Evolutionary conservation across 768 basidiomycete genomes (phyloP).

Genomic region (Ramaria sp.): DNA sequence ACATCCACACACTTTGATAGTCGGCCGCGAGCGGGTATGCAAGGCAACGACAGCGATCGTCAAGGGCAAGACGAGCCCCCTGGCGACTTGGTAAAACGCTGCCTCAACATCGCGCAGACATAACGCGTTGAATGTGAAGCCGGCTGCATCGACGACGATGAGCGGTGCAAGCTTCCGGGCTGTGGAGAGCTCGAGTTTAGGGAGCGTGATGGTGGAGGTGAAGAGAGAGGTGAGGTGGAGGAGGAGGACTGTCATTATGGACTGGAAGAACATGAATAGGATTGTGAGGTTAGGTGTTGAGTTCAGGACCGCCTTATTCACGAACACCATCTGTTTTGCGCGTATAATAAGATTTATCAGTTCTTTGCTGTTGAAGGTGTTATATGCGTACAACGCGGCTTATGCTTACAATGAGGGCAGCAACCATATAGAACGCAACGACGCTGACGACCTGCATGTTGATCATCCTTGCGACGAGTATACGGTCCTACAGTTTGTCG

Average conservation of each 20-base stretch:
- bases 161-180: constrained; percentile 12
- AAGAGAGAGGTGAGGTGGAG: constrained; percentile 12
- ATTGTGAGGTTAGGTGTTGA: constrained; percentile 13
- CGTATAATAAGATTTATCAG: too few relatives aligned
- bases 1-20: constrained; percentile 15
- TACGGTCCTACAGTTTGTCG: too few relatives aligned
- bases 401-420: constrained; percentile 17
- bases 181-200: constrained; percentile 3
- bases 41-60: constrained; percentile 30
- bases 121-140: constrained; percentile 24
- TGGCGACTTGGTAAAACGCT: constrained; percentile 30
- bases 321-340: constrained; percentile 12
- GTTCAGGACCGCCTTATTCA: constrained; percentile 17
- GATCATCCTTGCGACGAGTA: not conserved
- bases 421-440: constrained; percentile 20
- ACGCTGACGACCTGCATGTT: constrained; percentile 19
- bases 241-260: constrained; percentile 16
- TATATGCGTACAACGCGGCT: too few relatives aligned
- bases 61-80: constrained; percentile 32
- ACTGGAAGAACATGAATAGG: constrained; percentile 16
- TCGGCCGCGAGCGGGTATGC: constrained; percentile 22
- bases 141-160: constrained; percentile 22
- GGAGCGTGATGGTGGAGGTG: constrained; percentile 6
- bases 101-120: constrained; percentile 26
- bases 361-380: too few relatives aligned